phyloP scores from a whole-genome alignment of 2,329 filamentous ascomycete genomes.

The Aspergillus caelatus region DNA sequence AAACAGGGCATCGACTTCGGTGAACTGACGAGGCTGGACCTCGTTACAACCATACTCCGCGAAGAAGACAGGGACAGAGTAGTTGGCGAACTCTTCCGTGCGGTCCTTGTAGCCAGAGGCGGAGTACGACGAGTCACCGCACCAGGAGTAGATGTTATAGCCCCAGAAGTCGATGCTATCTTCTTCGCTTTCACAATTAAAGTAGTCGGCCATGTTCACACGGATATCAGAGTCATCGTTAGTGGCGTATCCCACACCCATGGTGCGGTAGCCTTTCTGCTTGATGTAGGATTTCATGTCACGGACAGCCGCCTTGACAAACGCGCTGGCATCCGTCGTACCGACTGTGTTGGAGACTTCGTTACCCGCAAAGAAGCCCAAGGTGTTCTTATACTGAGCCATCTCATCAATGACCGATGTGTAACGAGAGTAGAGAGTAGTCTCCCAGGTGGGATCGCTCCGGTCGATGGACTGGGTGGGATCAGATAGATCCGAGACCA shows the following conservation, averaged over 20 bases:
- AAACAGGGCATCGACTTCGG: constrained; percentile 81
- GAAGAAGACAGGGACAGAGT: constrained; percentile 93
- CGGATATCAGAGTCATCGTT: constrained; percentile 87
- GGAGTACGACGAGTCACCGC: constrained; percentile 75
- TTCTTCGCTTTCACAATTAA: constrained; percentile 75
- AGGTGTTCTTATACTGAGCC: constrained; percentile 78
- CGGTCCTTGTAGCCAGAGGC: constrained; percentile 79
- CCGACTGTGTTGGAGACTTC: constrained; percentile 86
- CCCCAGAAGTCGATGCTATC: constrained; percentile 91
- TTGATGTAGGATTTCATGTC: constrained; percentile 94
- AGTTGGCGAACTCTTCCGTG: constrained; percentile 81
- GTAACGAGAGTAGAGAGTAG: constrained; percentile 76
- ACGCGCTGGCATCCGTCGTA: constrained; percentile 87
- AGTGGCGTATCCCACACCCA: constrained; percentile 93
- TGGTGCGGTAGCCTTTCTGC: constrained; percentile 69
- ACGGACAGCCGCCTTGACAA: constrained; percentile 94
- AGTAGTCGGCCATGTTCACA: constrained; percentile 80
- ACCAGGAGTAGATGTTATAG: constrained; percentile 99
- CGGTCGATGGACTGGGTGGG: constrained; percentile 83
- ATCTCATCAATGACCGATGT: constrained; percentile 78
- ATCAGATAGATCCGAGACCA: constrained; percentile 85
- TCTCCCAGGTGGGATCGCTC: constrained; percentile 75
- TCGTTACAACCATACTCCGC: constrained; percentile 96
- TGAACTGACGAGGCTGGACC: constrained; percentile 71
- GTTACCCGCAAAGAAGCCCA: constrained; percentile 98